These are phyloP conservation scores for Podaxis sp. DNA, from an alignment of 768 basidiomycete genomes.

Conservation along the genomic window DNA sequence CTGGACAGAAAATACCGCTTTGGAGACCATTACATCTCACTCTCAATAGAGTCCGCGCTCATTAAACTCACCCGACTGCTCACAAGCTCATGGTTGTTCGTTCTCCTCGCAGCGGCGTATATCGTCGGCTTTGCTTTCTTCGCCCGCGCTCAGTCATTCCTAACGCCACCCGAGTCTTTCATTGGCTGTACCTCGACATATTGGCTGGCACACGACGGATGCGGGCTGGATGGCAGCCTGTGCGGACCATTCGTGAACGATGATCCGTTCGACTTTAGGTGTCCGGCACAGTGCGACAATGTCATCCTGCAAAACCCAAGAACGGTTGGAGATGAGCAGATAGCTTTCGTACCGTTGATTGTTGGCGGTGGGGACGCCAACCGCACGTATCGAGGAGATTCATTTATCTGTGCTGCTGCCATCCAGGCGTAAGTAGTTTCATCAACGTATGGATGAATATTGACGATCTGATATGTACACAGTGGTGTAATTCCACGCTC, in stretches of 20 bases:
- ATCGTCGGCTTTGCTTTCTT: constrained; percentile 76
- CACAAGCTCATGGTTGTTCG: constrained; percentile 53
- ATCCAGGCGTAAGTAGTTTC: constrained; percentile 64
- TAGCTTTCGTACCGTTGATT: constrained; percentile 70
- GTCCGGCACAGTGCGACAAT: constrained; percentile 68
- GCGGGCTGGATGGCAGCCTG: constrained; percentile 65
- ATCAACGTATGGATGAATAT: constrained; percentile 14
- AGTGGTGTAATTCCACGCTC: constrained; percentile 66
- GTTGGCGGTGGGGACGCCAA: constrained; percentile 82
- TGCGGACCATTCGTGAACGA: constrained; percentile 67
- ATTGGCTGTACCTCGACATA: constrained; percentile 69
- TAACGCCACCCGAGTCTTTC: constrained; percentile 62
- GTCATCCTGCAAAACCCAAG: constrained; percentile 73
- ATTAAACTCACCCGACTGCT: constrained; percentile 52
- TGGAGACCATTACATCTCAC: constrained; percentile 32
- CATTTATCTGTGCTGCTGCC: constrained; percentile 83
- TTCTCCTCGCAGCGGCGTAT: constrained; percentile 57
- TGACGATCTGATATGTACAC: constrained; percentile 4
- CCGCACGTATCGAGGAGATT: constrained; percentile 78
- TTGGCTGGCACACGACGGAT: constrained; percentile 68
- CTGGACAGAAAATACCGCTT: constrained; percentile 49
- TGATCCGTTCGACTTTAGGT: constrained; percentile 68
- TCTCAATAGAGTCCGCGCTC: constrained; percentile 56
- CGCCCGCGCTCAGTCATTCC: constrained; percentile 68
- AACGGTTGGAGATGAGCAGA: constrained; percentile 64